Conservation (phyloP, 164 flowering plant species). For the Umbilicus rupestris region DNA sequence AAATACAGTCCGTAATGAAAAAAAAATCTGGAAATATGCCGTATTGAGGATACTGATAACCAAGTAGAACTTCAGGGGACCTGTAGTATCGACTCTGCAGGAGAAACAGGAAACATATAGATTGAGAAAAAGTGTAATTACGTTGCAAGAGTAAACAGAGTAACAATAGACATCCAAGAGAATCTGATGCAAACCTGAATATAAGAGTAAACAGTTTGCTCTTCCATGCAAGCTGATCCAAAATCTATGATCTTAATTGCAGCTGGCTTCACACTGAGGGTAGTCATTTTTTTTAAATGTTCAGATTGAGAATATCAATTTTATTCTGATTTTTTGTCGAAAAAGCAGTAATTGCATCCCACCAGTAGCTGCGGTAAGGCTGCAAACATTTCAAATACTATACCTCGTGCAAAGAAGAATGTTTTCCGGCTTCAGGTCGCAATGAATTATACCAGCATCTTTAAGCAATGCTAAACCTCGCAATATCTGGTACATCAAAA, state of each 20-base stretch:
- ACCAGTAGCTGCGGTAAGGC: background rate
- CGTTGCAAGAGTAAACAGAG: slow-evolving; percentile 1
- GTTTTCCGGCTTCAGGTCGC: slow-evolving; percentile 99
- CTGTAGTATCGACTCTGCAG: slow-evolving; percentile 97
- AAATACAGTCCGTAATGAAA: background rate
- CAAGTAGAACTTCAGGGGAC: slow-evolving; percentile 99
- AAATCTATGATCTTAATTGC: slow-evolving; percentile 92
- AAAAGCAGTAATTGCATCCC: background rate
- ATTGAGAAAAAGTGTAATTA: background rate
- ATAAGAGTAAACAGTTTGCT: slow-evolving; percentile 94
- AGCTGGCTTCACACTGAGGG: slow-evolving; percentile 61
- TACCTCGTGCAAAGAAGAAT: slow-evolving; percentile 89
- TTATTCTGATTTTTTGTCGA: background rate
- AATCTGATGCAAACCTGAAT: slow-evolving; percentile 58
- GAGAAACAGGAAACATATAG: slow-evolving; percentile 13
- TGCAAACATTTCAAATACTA: slow-evolving; percentile 14
- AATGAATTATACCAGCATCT: slow-evolving; percentile 93
- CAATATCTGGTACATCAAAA: slow-evolving; percentile 44
- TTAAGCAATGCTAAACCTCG: slow-evolving; percentile 75
- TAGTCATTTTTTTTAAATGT: background rate
- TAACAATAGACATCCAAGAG: background rate
- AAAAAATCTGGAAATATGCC: background rate
- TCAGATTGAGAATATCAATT: background rate
- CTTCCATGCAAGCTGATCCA: slow-evolving; percentile 99
- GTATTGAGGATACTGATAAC: slow-evolving; percentile 86